Evolutionary conservation across 371 early-diverging fungal species (phyloP).

Genomic region (Nosema muscidifuracis): DNA sequence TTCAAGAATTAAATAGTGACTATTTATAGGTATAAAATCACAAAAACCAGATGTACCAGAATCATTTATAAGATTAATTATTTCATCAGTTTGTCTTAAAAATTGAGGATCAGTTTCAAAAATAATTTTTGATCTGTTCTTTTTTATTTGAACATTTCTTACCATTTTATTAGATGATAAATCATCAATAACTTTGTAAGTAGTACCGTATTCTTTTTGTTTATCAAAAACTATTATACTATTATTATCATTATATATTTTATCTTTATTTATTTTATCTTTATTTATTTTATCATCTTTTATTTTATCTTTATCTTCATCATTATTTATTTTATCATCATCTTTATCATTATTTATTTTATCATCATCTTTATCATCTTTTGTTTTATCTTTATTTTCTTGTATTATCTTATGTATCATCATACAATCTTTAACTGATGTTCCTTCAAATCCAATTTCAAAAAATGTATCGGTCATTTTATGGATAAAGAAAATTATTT

Average conservation of each 20-base stretch:
- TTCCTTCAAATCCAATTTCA: conserved; percentile 33
- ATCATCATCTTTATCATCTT: no score
- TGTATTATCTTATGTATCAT: neutral
- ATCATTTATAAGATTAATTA: neutral
- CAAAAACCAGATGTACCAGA: conserved; percentile 8
- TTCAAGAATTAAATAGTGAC: conserved; percentile 10
- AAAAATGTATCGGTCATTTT: conserved; percentile 15
- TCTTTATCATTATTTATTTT: no score
- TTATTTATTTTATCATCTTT: no score
- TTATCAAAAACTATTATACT: conserved; percentile 21
- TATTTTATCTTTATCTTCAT: no score
- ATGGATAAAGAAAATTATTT: neutral
- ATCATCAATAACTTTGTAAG: neutral
- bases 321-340: no score
- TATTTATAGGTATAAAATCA: conserved; percentile 6
- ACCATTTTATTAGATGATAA: conserved; percentile 10
- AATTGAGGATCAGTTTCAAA: conserved; percentile 22
- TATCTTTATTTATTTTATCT: no score
- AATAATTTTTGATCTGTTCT: neutral
- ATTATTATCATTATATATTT: neutral
- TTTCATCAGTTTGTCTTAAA: conserved; percentile 9
- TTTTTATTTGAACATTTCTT: conserved; percentile 4
- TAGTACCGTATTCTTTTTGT: conserved; percentile 15
- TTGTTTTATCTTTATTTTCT: no score
- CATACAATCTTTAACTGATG: conserved; percentile 20